Conservation (phyloP, 108 stramenopile genomes). For the Halocafeteria seosinensis region DNA sequence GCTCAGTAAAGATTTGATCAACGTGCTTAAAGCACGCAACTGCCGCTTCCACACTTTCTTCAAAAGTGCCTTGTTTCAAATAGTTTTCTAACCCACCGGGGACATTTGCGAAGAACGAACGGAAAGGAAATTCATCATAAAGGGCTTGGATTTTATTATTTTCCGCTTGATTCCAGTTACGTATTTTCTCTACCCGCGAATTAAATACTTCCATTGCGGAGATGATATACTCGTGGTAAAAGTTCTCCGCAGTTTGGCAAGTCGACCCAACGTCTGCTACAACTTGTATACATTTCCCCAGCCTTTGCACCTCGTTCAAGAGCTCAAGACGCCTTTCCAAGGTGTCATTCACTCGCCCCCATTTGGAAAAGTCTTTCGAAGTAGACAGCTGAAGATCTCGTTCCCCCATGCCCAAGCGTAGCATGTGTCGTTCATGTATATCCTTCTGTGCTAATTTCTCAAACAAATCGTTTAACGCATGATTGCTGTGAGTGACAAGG, state of each 20-base stretch:
- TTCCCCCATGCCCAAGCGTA: conserved; percentile 80
- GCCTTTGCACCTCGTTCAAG: conserved; percentile 62
- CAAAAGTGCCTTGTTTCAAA: not conserved
- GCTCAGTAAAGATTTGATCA: conserved; percentile 56
- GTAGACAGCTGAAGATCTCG: too few species aligned
- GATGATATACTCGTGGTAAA: conserved; percentile 34
- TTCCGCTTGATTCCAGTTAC: too few species aligned
- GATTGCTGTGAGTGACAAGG: conserved; percentile 90
- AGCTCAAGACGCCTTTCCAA: conserved; percentile 53
- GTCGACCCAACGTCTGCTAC: conserved; percentile 54
- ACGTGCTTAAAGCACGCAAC: not conserved
- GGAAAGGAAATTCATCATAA: not conserved
- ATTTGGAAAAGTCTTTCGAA: conserved; percentile 74
- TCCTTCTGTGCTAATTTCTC: conserved; percentile 79
- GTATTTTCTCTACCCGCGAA: too few species aligned
- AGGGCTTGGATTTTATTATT: too few species aligned
- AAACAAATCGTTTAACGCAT: conserved; percentile 92
- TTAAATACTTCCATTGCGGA: conserved; percentile 21
- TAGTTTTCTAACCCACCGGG: not conserved
- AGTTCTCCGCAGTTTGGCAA: conserved; percentile 80
- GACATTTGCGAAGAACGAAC: not conserved
- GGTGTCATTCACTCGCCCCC: conserved; percentile 71
- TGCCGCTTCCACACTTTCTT: not conserved
- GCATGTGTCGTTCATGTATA: conserved; percentile 63
- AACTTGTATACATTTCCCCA: conserved; percentile 63